Evolutionary conservation across 2,329 filamentous ascomycete genomes (phyloP).

Genomic region (Fusarium hostae): DNA sequence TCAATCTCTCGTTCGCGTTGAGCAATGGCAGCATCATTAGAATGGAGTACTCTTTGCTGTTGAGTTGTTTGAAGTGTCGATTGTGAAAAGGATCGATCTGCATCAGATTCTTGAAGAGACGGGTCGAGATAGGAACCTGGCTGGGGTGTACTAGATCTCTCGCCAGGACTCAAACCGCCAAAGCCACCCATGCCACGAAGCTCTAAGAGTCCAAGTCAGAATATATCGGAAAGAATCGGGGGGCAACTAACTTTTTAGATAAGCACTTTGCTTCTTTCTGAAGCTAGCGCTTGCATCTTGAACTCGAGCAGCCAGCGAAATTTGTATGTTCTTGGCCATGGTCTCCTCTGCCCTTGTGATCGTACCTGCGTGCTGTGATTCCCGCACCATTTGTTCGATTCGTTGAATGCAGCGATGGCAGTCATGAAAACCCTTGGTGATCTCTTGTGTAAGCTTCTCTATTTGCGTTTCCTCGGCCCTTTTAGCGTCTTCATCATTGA

Average conservation of each 20-base stretch:
- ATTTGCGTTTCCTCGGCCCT: slow-evolving; percentile 89
- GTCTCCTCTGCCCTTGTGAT: slow-evolving; percentile 87
- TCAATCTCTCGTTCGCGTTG: slow-evolving; percentile 97
- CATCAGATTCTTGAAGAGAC: slow-evolving; percentile 91
- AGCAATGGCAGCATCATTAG: slow-evolving; percentile 84
- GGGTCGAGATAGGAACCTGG: slow-evolving; percentile 77
- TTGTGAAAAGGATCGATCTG: slow-evolving; percentile 91
- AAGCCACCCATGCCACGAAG: slow-evolving; percentile 76
- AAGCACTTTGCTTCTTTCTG: slow-evolving; percentile 96
- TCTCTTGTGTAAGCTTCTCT: slow-evolving; percentile 87
- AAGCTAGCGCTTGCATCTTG: slow-evolving; percentile 93
- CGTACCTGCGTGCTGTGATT: slow-evolving; percentile 76
- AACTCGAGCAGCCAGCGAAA: slow-evolving; percentile 85
- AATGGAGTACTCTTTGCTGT: slow-evolving; percentile 73
- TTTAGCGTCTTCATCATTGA: slow-evolving; percentile 94
- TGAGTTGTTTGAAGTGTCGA: slow-evolving; percentile 84
- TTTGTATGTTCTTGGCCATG: slow-evolving; percentile 97
- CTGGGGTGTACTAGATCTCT: slow-evolving; percentile 64
- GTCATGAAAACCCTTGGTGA: slow-evolving; percentile 88
- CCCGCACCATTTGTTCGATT: slow-evolving; percentile 87
- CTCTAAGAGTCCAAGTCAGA: slow-evolving; percentile 60
- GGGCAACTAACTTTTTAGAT: slow-evolving; percentile 79
- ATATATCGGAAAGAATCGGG: not conserved
- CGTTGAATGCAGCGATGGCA: slow-evolving; percentile 90
- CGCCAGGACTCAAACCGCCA: slow-evolving; percentile 60